Conservation (phyloP, 1,284 basidiomycete genomes). For the Trametes sp. region DNA sequence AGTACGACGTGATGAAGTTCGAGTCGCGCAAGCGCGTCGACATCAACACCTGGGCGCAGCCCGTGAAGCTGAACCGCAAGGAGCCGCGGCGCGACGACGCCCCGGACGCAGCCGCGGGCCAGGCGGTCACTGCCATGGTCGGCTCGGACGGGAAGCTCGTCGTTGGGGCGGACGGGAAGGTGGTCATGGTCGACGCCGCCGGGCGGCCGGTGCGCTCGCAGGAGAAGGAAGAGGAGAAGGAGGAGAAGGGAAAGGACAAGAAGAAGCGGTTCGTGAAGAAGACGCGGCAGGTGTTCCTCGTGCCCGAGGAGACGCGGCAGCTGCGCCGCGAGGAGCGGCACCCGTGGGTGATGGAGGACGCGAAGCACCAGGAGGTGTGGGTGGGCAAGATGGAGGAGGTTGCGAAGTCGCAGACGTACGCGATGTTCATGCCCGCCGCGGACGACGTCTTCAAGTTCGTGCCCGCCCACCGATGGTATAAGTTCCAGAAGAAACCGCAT, state of each 20-base stretch:
- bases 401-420: conserved; percentile 56
- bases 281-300: conserved; percentile 81
- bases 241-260: conserved; percentile 47
- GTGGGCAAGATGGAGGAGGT: conserved; percentile 82
- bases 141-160: conserved; percentile 82
- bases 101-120: conserved; percentile 44
- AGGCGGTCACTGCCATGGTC: conserved; percentile 72
- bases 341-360: conserved; percentile 91
- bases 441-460: conserved; percentile 86
- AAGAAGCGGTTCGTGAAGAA: conserved; percentile 87
- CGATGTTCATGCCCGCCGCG: conserved; percentile 71
- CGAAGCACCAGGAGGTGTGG: conserved; percentile 73
- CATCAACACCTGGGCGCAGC: conserved; percentile 66
- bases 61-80: conserved; percentile 88
- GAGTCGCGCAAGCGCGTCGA: conserved; percentile 75
- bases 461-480: conserved; percentile 88
- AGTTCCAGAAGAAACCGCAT: conserved; percentile 84
- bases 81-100: conserved; percentile 69
- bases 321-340: conserved; percentile 84
- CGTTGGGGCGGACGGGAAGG: conserved; percentile 72
- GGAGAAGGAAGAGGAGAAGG: conserved; percentile 26
- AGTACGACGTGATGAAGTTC: conserved; percentile 87
- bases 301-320: conserved; percentile 47
- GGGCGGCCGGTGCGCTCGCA: conserved; percentile 63
- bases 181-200: conserved; percentile 83